These are phyloP conservation scores for Crotalaria pallida DNA, from an alignment of 306 rosid species.

Conservation along the genomic window DNA sequence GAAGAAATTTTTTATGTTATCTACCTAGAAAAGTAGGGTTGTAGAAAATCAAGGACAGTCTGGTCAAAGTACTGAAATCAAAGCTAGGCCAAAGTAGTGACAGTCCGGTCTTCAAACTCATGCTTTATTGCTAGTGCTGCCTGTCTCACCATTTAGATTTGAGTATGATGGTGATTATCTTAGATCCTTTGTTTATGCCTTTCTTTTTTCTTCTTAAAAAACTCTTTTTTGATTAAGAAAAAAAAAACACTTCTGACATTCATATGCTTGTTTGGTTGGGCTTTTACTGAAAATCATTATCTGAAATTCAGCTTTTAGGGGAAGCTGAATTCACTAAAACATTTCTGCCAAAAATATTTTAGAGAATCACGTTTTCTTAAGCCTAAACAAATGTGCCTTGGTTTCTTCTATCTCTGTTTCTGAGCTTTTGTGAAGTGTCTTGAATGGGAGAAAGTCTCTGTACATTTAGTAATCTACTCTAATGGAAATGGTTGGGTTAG, in stretches of 20 bases:
- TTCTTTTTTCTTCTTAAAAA: too few relatives aligned
- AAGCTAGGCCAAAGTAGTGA: background rate
- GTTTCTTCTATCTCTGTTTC: background rate
- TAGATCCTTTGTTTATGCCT: background rate
- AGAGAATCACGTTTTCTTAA: too few relatives aligned
- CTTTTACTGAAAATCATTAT: too few relatives aligned
- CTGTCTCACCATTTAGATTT: background rate
- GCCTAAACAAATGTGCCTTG: too few relatives aligned
- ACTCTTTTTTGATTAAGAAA: too few relatives aligned
- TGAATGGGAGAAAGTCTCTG: background rate
- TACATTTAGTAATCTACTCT: background rate
- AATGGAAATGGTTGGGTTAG: background rate
- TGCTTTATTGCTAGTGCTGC: background rate
- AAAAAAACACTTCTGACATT: too few relatives aligned
- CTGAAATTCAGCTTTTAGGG: too few relatives aligned
- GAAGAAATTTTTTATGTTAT: background rate
- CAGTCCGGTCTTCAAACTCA: background rate
- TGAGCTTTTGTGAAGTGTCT: constrained; percentile 6
- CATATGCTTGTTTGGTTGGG: too few relatives aligned
- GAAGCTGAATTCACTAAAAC: too few relatives aligned
- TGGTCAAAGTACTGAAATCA: too few relatives aligned
- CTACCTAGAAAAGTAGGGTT: background rate
- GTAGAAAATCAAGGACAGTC: background rate
- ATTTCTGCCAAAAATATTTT: too few relatives aligned
- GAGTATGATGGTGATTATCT: constrained; percentile 9